These are phyloP conservation scores for Corynespora cassiicola DNA, from an alignment of 2,329 filamentous ascomycete genomes.

Conservation along the genomic window DNA sequence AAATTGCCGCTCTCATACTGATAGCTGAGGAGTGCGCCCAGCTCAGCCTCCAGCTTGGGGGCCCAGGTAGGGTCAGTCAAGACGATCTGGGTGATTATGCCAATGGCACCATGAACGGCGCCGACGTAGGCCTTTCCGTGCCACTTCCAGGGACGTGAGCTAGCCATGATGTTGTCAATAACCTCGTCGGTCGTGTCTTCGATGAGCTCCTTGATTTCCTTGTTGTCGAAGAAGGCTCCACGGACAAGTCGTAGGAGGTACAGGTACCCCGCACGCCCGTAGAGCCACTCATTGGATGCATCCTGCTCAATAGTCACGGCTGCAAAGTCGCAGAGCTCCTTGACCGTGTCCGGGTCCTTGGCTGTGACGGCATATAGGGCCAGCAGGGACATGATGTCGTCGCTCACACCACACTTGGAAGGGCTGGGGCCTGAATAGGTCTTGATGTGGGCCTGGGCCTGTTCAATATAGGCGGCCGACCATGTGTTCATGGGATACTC, in stretches of 20 bases:
- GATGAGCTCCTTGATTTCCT: constrained; percentile 58
- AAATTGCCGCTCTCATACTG: constrained; percentile 71
- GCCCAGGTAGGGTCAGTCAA: constrained; percentile 64
- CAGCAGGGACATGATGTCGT: constrained; percentile 58
- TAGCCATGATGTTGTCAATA: constrained; percentile 65
- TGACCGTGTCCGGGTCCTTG: constrained; percentile 56
- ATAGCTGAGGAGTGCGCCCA: constrained; percentile 63
- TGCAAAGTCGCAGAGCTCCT: constrained; percentile 58
- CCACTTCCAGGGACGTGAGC: constrained; percentile 67
- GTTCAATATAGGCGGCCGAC: constrained; percentile 58
- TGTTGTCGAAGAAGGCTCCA: constrained; percentile 60
- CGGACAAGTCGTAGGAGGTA: constrained; percentile 71
- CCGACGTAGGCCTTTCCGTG: constrained; percentile 69
- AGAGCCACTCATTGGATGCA: constrained; percentile 68
- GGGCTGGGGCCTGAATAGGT: constrained; percentile 54
- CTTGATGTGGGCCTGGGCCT: constrained; percentile 57
- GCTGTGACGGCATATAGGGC: constrained; percentile 58
- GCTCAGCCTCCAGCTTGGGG: constrained; percentile 57
- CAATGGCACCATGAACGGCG: constrained; percentile 71
- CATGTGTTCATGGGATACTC: constrained; percentile 55
- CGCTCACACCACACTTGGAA: constrained; percentile 56
- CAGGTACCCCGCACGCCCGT: constrained; percentile 71
- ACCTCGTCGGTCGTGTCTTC: constrained; percentile 63
- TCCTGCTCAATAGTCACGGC: constrained; percentile 54
- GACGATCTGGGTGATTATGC: constrained; percentile 74